Conservation (phyloP, 805 yeast species). For the Pichia rugopelliculosa region DNA sequence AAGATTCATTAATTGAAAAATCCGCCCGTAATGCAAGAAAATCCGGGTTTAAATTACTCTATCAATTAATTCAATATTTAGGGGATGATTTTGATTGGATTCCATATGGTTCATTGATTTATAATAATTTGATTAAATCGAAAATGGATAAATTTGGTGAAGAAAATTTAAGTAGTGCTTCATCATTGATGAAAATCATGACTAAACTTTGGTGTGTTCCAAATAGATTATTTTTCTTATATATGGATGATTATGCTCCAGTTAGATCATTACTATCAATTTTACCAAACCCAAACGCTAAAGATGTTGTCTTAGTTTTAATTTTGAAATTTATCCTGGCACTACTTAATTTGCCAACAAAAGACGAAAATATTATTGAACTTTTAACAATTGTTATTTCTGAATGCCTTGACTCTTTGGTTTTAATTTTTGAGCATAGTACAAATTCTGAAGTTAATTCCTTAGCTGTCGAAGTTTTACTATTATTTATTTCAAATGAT, state of each 20-base stretch:
- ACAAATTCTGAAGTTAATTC: slow-evolving; percentile 40
- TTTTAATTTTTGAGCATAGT: slow-evolving; percentile 38
- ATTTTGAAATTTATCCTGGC: slow-evolving; percentile 48
- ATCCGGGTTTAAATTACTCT: slow-evolving; percentile 57
- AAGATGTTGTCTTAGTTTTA: slow-evolving; percentile 54
- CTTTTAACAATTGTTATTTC: slow-evolving; percentile 54
- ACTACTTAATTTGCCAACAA: slow-evolving; percentile 34
- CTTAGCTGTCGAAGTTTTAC: slow-evolving; percentile 43
- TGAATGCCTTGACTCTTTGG: slow-evolving; percentile 43
- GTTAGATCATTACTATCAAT: slow-evolving; percentile 48
- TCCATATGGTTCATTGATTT: slow-evolving; percentile 42
- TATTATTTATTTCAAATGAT: slow-evolving; percentile 48
- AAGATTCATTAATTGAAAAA: slow-evolving; percentile 29
- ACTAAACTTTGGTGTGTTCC: slow-evolving; percentile 46
- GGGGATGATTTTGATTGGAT: slow-evolving; percentile 52
- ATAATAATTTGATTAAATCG: slow-evolving; percentile 48
- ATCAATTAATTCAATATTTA: slow-evolving; percentile 45
- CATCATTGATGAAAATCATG: slow-evolving; percentile 64
- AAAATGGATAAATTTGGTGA: slow-evolving; percentile 59
- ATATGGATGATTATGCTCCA: slow-evolving; percentile 48
- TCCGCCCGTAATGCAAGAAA: slow-evolving; percentile 56
- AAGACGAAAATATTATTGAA: slow-evolving; percentile 37
- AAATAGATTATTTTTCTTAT: slow-evolving; percentile 43
- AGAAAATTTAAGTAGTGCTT: slow-evolving; percentile 79
- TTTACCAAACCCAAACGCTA: slow-evolving; percentile 48